Evolutionary conservation across 805 yeast genomes (phyloP), one percentile per base, ranked within the genome.

Genomic region (Saccharomycopsis sp.): DNA sequence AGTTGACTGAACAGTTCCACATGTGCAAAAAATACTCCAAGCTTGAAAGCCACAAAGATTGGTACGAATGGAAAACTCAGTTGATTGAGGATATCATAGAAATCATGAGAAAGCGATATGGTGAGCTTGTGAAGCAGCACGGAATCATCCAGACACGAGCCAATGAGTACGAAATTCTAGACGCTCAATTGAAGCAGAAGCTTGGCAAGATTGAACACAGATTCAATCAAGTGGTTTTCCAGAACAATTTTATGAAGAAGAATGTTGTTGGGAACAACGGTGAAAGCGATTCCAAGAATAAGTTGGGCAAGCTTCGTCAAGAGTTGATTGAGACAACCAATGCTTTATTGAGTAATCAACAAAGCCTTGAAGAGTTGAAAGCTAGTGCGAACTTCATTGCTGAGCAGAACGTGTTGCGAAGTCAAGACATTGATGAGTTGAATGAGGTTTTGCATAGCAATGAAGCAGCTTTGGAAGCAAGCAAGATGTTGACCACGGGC

Each of bases 11-110:
- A 16, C 68, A 69, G 41, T 67, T 74, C 41, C 68, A 65, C 46
- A 45, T 64, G n/a, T 55, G 72, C 43, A 71, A 72, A 50, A 73
- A 67, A 39, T 66, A 54, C 42, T 60, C 77, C 1, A 59, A 76
- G 21, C 61, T 61, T 20, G 70, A 69, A 52, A 71, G 78, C 1
- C 63, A 61, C 41, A 62, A 61, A 15, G 67, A 66, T 2, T 75
- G 80, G 80, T 73, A 72, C 49, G 64, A 62, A 26, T 75, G 80
- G 81, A 55, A 78, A 43, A 52, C 57, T n/a, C 68, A 69, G 47
- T 55, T 73, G 20, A 53, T 66, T 4, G 57, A 58, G 22, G 72
- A 68, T 32, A 56, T 73, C 7, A 42, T 64, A 21, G 51, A 49
- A 13, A 62, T 62, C 30, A 48, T 65, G 30, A 39, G 40, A 21